These are phyloP conservation scores for Aspergillus asperescens DNA, from an alignment of 495 filamentous ascomycete genomes.

Conservation along the genomic window DNA sequence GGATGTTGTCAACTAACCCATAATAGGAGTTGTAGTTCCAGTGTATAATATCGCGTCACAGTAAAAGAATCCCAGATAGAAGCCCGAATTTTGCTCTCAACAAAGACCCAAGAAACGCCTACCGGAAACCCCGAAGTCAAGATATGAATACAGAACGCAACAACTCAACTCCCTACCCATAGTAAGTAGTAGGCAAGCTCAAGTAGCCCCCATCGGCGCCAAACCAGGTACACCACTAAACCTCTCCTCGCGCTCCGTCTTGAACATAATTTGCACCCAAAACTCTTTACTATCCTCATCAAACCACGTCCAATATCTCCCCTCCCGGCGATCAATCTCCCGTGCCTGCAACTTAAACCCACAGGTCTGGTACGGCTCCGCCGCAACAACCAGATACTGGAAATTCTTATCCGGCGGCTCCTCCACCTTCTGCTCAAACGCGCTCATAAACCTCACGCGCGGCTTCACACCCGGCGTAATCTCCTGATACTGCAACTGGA, in stretches of 20 bases:
- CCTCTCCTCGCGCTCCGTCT: conserved; percentile 95
- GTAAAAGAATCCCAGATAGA: not conserved
- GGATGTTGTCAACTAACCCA: not conserved
- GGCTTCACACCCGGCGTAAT: conserved; percentile 71
- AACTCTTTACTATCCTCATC: conserved; percentile 96
- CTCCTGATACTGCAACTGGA: conserved; percentile 94
- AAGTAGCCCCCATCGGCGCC: conserved; percentile 47
- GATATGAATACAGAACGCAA: conserved; percentile 15
- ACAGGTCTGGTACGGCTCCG: conserved; percentile 97
- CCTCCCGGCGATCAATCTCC: conserved; percentile 86
- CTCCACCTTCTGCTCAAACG: conserved; percentile 93
- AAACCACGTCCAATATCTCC: conserved; percentile 88
- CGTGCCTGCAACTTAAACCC: conserved; percentile 92
- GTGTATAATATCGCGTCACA: no score
- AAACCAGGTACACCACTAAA: conserved; percentile 91
- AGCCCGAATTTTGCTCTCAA: conserved; percentile 1
- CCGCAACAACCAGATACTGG: conserved; percentile 92
- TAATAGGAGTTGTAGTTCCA: not conserved
- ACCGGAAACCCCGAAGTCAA: not conserved
- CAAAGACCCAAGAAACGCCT: not conserved
- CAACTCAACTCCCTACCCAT: not conserved
- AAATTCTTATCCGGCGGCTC: conserved; percentile 89
- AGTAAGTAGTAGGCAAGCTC: not conserved
- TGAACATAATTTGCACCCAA: conserved; percentile 98
- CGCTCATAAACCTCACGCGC: conserved; percentile 92